phyloP scores from a whole-genome alignment of 768 basidiomycete genomes.

The Tubosaeta sp. region DNA sequence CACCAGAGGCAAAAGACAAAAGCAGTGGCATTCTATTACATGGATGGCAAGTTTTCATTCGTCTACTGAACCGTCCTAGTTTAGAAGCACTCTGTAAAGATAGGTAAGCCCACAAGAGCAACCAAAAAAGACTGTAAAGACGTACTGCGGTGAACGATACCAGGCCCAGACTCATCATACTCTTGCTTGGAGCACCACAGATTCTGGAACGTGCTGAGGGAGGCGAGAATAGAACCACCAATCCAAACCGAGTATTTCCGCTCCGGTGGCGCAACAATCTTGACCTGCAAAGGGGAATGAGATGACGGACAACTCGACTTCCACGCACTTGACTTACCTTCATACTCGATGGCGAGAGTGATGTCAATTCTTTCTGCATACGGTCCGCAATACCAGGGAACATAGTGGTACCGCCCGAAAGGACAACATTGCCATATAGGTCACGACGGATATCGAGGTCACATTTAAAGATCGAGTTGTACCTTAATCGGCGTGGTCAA shows the following conservation, averaged over 20 bases:
- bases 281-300: conserved; percentile 46
- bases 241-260: conserved; percentile 97
- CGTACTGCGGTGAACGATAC: conserved; percentile 75
- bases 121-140: conserved; percentile 7
- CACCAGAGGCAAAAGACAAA: conserved; percentile 7
- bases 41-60: conserved; percentile 16
- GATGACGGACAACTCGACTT: background rate
- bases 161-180: conserved; percentile 83
- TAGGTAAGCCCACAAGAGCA: background rate
- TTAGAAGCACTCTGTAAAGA: conserved; percentile 25
- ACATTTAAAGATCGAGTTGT: conserved; percentile 61
- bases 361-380: conserved; percentile 91
- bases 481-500: conserved; percentile 27
- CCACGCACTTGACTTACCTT: conserved; percentile 45
- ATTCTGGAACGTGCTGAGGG: conserved; percentile 94
- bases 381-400: conserved; percentile 95
- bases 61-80: conserved; percentile 16
- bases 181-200: conserved; percentile 93
- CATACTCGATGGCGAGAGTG: conserved; percentile 78
- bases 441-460: conserved; percentile 60
- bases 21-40: conserved; percentile 26
- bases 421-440: conserved; percentile 34
- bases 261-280: conserved; percentile 92
- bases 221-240: conserved; percentile 81
- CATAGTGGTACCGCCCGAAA: conserved; percentile 88